Base-by-base conservation (phyloP, 2,329 filamentous ascomycete genomes). In the Tympanopsis confertula region DNA sequence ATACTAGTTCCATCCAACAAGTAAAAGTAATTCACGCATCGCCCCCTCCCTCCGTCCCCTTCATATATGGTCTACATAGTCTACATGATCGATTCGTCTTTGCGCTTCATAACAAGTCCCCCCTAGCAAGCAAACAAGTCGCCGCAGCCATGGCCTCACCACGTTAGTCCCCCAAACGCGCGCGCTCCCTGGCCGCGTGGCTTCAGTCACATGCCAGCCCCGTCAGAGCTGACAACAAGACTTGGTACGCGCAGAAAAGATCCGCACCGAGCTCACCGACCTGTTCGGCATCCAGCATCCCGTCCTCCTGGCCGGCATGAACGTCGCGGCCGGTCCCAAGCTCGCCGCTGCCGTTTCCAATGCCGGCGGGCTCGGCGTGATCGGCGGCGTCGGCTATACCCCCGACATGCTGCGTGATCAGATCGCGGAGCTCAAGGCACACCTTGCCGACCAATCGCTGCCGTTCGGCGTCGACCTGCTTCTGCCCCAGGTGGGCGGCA, bases 221-320 rank as follows among this genome's bases (percentile, higher is more conserved):
- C n/a, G n/a, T n/a, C n/a, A n/a, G n/a, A n/a, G n/a, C n/a, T n/a
- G n/a, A n/a, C n/a, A n/a, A n/a, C n/a, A n/a, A n/a, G n/a, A n/a
- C 35, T 7, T 17, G 20, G 35, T 35, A 17, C 20, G 15, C 18
- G 42, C 61, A 89, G 85, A 89, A 68, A 74, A 85, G 69, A 82
- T 98, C 62, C 85, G 85, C 55, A 98, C 91, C 38, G 79, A 85
- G 48, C 71, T 88, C 53, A 98, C 91, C 50, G 89, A 95, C 74
- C 83, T 96, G 47, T 83, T 98, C 66, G 85, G 86, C 71, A 96
- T 98, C 75, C 85, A 94, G 61, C 91, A 98, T 66, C 91, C 91
- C 42, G 71, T 98, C 57, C 70, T 98, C 54, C 80, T 98, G 44
- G 91, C 91, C 51, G 91, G 91, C 60, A 98, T 98, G 91, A 96